phyloP scores from a whole-genome alignment of 352 stramenopile species.

The Pythium aquatile region DNA sequence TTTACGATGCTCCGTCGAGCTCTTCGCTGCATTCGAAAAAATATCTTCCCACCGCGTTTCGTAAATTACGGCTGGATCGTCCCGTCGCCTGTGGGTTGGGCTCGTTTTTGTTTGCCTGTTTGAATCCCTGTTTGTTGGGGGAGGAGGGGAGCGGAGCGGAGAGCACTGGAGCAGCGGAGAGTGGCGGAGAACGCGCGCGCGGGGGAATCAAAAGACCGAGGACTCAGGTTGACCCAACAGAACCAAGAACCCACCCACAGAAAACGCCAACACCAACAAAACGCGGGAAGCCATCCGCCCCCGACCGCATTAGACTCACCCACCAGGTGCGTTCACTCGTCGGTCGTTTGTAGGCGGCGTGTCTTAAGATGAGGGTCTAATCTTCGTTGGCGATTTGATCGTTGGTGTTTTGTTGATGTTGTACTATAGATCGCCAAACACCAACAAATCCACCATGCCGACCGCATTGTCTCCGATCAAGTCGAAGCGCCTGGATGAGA shows the following conservation, averaged over 20 bases:
- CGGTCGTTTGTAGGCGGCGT: not conserved
- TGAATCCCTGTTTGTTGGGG: constrained; percentile 11
- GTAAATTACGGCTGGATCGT: constrained; percentile 25
- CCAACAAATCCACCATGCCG: constrained; percentile 35
- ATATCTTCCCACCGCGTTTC: not conserved
- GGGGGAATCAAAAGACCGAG: constrained; percentile 20
- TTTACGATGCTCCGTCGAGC: not conserved
- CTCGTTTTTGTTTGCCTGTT: constrained; percentile 31
- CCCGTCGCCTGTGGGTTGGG: constrained; percentile 8
- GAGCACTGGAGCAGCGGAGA: constrained; percentile 12
- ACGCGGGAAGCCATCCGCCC: constrained; percentile 2
- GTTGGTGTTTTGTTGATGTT: not conserved
- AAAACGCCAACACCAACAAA: constrained; percentile 3
- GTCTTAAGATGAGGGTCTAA: not conserved
- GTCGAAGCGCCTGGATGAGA: constrained; percentile 83
- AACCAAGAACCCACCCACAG: constrained; percentile 16
- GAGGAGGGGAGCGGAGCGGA: not conserved
- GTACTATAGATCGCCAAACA: not conserved
- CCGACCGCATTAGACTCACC: not conserved
- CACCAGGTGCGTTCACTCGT: not conserved
- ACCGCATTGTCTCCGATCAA: constrained; percentile 78
- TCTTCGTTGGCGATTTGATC: not conserved
- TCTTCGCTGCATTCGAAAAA: not conserved
- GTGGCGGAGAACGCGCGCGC: constrained; percentile 25
- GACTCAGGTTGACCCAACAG: not conserved